Conservation (phyloP, 768 basidiomycete species). For the Pisolithus microcarpus region DNA sequence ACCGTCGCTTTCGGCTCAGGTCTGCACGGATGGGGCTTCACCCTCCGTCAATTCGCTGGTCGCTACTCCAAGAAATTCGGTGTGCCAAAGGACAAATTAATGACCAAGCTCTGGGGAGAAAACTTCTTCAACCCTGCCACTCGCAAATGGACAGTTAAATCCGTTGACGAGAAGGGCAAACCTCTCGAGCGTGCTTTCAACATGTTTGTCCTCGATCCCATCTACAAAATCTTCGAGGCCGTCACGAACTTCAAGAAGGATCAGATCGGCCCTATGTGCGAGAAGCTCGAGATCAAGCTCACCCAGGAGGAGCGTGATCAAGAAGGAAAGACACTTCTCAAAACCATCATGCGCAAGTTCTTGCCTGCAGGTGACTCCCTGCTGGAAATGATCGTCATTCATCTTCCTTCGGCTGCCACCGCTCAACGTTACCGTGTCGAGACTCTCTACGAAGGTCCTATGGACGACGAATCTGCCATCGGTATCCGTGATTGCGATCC, state of each 20-base stretch:
- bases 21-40: constrained; percentile 99
- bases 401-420: constrained; percentile 94
- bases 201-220: constrained; percentile 96
- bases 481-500: constrained; percentile 98
- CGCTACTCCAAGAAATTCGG: constrained; percentile 98
- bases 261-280: constrained; percentile 70
- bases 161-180: constrained; percentile 72
- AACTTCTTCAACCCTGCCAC: constrained; percentile 98
- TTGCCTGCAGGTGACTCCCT: constrained; percentile 97
- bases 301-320: constrained; percentile 81
- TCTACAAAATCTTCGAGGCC: constrained; percentile 96
- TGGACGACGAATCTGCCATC: constrained; percentile 99
- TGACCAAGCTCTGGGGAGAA: constrained; percentile 97
- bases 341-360: constrained; percentile 99
- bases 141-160: constrained; percentile 89
- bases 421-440: constrained; percentile 99
- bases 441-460: constrained; percentile 98
- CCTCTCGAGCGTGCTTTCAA: constrained; percentile 98
- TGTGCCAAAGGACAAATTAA: constrained; percentile 98
- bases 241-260: constrained; percentile 99
- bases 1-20: constrained; percentile 99
- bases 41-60: constrained; percentile 91
- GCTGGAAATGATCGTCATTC: constrained; percentile 99
- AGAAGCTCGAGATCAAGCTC: constrained; percentile 94
- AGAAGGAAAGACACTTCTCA: constrained; percentile 92